Base-by-base conservation (phyloP, 768 basidiomycete genomes). In the Lanmaoa pseudosensibilis region DNA sequence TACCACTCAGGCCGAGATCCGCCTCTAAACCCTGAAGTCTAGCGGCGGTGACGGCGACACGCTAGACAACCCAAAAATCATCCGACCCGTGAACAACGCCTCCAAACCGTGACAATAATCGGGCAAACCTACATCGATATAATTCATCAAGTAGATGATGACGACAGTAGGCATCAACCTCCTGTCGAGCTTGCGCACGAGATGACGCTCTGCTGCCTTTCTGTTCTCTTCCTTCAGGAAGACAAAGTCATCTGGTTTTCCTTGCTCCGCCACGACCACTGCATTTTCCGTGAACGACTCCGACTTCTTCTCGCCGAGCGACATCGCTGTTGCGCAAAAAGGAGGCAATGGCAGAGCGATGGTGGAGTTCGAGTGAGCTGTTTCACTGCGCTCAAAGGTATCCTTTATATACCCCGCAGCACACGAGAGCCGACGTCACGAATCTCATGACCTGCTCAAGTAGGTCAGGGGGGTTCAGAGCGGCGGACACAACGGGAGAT, bases 31-130 rank as follows among this genome's bases (percentile, higher is more conserved):
- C 78, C 25, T 78, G 65, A 34, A 77, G 57, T 44, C 75, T 63
- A 15, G 78, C 76, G 7, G 77, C 54, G 4, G 73, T 73, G 19
- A 78, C 58, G 9, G 74, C 75, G 0, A 69, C 71, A n/a, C 76
- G 74, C 76, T 77, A 39, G 11, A 34, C 15, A 25, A 46, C 10
- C 43, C 23, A 47, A 19, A 27, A 18, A 30, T 33, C 13, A 3
- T 46, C 12, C 46, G 13, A 48, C 19, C 30, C 5, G 11, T 58
- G 33, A 56, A 21, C 2, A 16, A 37, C 15, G 16, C 15, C 19
- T 8, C 21, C 39, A 38, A 36, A 21, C 13, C 1, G n/a, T 19
- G 16, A 30, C 18, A 32, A 27, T 27, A 6, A 27, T n/a, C n/a
- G 19, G 32, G 3, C 18, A 11, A 9, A 58, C 65, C 38, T 41